phyloP scores from a whole-genome alignment of 345 rosid genomes.

The Laguncularia racemosa region DNA sequence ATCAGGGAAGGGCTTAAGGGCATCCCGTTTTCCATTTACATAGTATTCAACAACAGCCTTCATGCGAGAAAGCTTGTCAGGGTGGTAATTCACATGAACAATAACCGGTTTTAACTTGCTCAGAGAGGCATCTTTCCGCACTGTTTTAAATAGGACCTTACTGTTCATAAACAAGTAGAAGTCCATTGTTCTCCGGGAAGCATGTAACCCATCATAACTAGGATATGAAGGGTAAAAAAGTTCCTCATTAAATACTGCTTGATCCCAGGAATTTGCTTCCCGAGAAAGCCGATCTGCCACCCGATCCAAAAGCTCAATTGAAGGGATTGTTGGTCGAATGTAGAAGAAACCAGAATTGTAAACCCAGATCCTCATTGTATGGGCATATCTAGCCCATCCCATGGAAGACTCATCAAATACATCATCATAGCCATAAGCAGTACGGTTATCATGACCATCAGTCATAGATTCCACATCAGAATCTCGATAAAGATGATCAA shows the following conservation, averaged over 20 bases:
- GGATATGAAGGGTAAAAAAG: conserved; percentile 35
- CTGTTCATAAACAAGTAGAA: conserved; percentile 41
- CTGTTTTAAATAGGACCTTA: conserved; percentile 38
- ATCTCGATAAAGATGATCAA: conserved; percentile 36
- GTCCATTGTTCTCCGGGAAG: conserved; percentile 39
- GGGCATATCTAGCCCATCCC: conserved; percentile 46
- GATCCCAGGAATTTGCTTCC: conserved; percentile 34
- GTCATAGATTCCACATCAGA: conserved; percentile 46
- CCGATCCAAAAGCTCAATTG: conserved; percentile 42
- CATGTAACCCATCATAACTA: conserved; percentile 42
- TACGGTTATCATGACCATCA: conserved; percentile 37
- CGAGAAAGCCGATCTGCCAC: conserved; percentile 31
- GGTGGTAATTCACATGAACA: conserved; percentile 39
- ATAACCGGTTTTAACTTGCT: conserved; percentile 37
- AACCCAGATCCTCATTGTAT: conserved; percentile 45
- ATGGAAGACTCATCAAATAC: conserved; percentile 37
- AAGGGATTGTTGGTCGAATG: conserved; percentile 33
- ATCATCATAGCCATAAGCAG: conserved; percentile 33
- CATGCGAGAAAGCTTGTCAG: conserved; percentile 39
- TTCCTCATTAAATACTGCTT: conserved; percentile 46
- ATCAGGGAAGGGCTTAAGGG: conserved; percentile 36
- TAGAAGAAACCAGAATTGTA: conserved; percentile 48
- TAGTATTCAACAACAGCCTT: conserved; percentile 36
- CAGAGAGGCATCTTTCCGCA: conserved; percentile 29
- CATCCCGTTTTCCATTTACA: conserved; percentile 36